A percentile compares a stretch with the other conserved stretches of the same genome.
Evolutionary conservation across 345 rosid genomes (phyloP).

Genomic region (Acer saccharum): DNA sequence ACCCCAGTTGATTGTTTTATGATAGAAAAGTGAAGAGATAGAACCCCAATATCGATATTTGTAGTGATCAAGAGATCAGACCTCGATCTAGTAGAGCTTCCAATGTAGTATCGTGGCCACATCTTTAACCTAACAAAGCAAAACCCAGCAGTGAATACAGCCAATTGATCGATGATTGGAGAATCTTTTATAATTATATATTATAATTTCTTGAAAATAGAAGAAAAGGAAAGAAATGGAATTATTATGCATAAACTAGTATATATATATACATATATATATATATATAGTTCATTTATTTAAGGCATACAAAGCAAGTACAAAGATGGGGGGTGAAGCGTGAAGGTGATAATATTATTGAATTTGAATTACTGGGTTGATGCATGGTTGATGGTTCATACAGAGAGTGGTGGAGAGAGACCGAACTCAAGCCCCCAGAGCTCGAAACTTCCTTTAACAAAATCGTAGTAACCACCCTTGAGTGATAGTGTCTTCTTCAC

Average conservation of each 20-base stretch:
- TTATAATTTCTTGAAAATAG: not conserved
- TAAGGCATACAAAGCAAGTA: slow-evolving; percentile 17
- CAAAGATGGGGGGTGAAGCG: slow-evolving; percentile 17
- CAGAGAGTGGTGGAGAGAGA: slow-evolving; percentile 72
- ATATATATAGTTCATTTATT: slow-evolving; percentile 17
- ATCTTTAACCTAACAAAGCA: slow-evolving; percentile 88
- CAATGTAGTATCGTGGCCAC: slow-evolving; percentile 99
- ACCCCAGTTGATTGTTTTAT: not conserved
- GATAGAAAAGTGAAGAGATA: slow-evolving; percentile 24
- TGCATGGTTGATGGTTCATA: slow-evolving; percentile 49
- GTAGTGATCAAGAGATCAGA: slow-evolving; percentile 24
- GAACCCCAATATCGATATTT: slow-evolving; percentile 26
- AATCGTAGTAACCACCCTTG: slow-evolving; percentile 94
- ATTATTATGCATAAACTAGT: slow-evolving; percentile 18
- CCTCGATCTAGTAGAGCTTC: slow-evolving; percentile 67
- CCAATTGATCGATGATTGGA: slow-evolving; percentile 19
- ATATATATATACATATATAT: too few species aligned
- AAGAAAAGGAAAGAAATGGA: slow-evolving; percentile 14
- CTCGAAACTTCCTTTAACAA: slow-evolving; percentile 81
- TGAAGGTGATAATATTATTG: not conserved
- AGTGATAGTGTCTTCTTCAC: slow-evolving; percentile 76
- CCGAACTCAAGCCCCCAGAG: slow-evolving; percentile 87
- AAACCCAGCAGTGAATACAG: slow-evolving; percentile 49
- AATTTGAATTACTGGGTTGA: slow-evolving; percentile 18
- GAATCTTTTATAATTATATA: not conserved